Percentiles rank a stretch among this genome's conserved stretches.
phyloP scores from a whole-genome alignment of 768 basidiomycete species.

The Phlebiopsis gigantea region DNA sequence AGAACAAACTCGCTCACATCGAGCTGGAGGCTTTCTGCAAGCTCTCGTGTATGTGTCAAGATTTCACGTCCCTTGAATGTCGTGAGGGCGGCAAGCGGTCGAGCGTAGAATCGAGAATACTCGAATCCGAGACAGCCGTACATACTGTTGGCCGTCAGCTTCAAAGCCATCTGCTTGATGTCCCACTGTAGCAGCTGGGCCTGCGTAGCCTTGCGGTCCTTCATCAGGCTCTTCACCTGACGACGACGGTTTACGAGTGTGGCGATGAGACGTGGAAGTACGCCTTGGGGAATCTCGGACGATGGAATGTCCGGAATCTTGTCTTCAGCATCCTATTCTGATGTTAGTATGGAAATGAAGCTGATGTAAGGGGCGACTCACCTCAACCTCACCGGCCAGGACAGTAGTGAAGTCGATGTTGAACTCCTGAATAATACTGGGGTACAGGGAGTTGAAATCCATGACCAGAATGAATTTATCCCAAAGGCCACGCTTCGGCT shows the following conservation, averaged over 20 bases:
- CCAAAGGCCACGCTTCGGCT: constrained; percentile 93
- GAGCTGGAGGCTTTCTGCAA: constrained; percentile 85
- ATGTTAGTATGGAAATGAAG: not conserved
- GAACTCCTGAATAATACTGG: constrained; percentile 98
- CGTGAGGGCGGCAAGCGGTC: constrained; percentile 94
- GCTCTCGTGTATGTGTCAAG: constrained; percentile 84
- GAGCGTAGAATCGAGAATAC: constrained; percentile 93
- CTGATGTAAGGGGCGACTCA: constrained; percentile 8
- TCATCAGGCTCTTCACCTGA: constrained; percentile 93
- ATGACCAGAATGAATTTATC: constrained; percentile 97
- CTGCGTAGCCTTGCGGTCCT: constrained; percentile 66
- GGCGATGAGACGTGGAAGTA: constrained; percentile 97
- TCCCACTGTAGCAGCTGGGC: constrained; percentile 91
- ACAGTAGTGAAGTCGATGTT: constrained; percentile 99
- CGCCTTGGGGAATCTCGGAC: constrained; percentile 68
- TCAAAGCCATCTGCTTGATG: constrained; percentile 94
- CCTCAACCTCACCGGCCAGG: constrained; percentile 61
- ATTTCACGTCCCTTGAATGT: constrained; percentile 99
- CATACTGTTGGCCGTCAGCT: constrained; percentile 99
- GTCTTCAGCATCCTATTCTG: constrained; percentile 57
- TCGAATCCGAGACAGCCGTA: constrained; percentile 99
- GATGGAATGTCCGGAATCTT: constrained; percentile 86
- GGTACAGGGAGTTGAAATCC: constrained; percentile 99
- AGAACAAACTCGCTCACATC: constrained; percentile 54
- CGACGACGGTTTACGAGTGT: constrained; percentile 87